phyloP scores from a whole-genome alignment of 2,329 filamentous ascomycete species.

The Colletotrichum cordylinicola region DNA sequence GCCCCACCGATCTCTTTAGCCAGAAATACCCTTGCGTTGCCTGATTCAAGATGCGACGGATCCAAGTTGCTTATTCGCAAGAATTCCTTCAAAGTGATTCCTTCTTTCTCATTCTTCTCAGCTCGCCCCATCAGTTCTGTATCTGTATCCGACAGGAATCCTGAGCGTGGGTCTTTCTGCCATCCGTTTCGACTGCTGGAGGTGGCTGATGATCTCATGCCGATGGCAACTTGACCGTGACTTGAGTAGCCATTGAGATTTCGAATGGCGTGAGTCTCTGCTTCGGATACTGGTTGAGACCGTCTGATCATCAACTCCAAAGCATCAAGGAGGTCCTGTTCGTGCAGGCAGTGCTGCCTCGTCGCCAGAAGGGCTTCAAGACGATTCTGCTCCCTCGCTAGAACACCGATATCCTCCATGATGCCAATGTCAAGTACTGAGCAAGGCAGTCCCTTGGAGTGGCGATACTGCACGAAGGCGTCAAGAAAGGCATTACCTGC shows the following conservation, averaged over 20 bases:
- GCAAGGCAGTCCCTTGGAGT: slow-evolving; percentile 38
- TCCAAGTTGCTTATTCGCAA: not conserved
- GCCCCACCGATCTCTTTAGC: not conserved
- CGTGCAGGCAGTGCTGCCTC: slow-evolving; percentile 20
- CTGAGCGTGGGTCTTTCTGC: slow-evolving; percentile 28
- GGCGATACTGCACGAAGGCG: slow-evolving; percentile 41
- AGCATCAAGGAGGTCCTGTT: slow-evolving; percentile 25
- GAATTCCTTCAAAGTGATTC: not conserved
- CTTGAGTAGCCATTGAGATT: not conserved
- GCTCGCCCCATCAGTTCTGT: not conserved
- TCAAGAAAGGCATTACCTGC: slow-evolving; percentile 48
- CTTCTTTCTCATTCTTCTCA: not conserved
- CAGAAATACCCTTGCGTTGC: not conserved
- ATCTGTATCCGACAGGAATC: not conserved
- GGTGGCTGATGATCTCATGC: slow-evolving; percentile 3
- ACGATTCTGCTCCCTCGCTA: slow-evolving; percentile 26
- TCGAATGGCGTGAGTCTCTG: not conserved
- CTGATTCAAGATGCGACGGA: not conserved
- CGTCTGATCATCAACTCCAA: slow-evolving; percentile 11
- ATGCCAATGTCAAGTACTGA: slow-evolving; percentile 44
- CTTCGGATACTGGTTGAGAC: not conserved
- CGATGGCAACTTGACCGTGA: slow-evolving; percentile 23
- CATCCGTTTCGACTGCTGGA: slow-evolving; percentile 15
- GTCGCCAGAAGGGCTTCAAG: slow-evolving; percentile 13
- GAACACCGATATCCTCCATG: slow-evolving; percentile 42